Percentiles rank a stretch among this genome's conserved stretches.
Conservation (phyloP, 495 filamentous ascomycete genomes). For the Trichoderma reesei region DNA sequence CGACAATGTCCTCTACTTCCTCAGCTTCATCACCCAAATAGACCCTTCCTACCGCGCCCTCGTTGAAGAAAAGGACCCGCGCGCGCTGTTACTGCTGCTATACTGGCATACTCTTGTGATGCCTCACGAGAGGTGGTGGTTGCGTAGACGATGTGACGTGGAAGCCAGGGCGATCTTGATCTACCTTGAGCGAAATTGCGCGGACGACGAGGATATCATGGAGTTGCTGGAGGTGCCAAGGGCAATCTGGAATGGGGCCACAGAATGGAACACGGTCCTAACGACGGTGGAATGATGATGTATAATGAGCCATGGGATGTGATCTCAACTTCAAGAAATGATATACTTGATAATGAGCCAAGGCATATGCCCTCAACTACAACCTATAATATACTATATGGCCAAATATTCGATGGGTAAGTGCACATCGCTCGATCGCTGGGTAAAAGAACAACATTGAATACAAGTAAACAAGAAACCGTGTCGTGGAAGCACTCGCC, state of each 20-base stretch:
- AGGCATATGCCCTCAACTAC: too few relatives aligned
- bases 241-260: not conserved
- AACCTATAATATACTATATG: too few relatives aligned
- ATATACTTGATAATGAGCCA: too few relatives aligned
- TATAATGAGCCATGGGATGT: not conserved
- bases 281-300: not conserved
- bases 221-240: constrained; percentile 15
- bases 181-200: constrained; percentile 20
- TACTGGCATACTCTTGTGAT: constrained; percentile 34
- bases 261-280: not conserved
- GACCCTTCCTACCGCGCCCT: not conserved
- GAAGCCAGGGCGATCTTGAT: constrained; percentile 29
- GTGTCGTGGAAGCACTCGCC: too few relatives aligned
- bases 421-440: too few relatives aligned
- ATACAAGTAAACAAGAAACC: too few relatives aligned
- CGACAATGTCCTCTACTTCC: constrained; percentile 19
- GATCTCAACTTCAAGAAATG: too few relatives aligned
- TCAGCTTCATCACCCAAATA: constrained; percentile 12
- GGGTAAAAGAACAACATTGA: too few relatives aligned
- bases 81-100: constrained; percentile 30
- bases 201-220: not conserved
- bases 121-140: constrained; percentile 28
- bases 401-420: too few relatives aligned
- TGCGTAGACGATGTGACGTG: constrained; percentile 24
- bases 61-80: constrained; percentile 25